Evolutionary conservation across 441 rosid genomes (phyloP).

Genomic region (Hura crepitans): DNA sequence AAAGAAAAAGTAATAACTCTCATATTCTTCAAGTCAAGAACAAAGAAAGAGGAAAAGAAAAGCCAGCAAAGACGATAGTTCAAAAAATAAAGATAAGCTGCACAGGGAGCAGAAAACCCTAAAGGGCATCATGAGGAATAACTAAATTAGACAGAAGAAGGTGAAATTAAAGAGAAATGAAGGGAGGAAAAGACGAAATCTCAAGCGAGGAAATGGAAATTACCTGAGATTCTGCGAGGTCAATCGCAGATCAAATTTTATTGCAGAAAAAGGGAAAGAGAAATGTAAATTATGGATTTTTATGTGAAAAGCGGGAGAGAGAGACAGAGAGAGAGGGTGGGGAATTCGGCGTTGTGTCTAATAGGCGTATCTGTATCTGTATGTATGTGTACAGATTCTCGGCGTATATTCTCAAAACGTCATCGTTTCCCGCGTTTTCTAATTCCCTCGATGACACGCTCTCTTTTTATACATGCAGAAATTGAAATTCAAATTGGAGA

Average conservation of each 20-base stretch:
- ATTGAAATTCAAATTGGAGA: too few relatives aligned
- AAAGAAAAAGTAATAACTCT: not conserved
- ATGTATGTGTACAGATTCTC: not conserved
- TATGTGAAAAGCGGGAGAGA: conserved; percentile 10
- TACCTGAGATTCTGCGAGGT: conserved; percentile 19
- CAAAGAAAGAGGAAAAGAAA: not conserved
- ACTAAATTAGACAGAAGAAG: not conserved
- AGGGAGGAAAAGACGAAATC: not conserved
- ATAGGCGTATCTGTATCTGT: not conserved
- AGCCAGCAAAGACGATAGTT: not conserved
- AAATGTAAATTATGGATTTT: not conserved
- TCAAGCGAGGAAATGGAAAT: not conserved
- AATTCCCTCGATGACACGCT: too few relatives aligned
- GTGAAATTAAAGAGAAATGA: not conserved
- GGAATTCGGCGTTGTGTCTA: not conserved
- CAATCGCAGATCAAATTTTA: conserved; percentile 20
- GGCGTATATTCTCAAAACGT: conserved; percentile 6
- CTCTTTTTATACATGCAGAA: too few relatives aligned
- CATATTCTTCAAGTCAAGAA: not conserved
- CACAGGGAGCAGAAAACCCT: conserved; percentile 12
- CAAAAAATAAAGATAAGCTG: not conserved
- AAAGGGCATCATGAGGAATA: not conserved
- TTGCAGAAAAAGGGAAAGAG: not conserved
- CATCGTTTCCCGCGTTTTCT: not conserved
- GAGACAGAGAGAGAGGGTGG: not conserved